Base-by-base conservation (phyloP, 805 yeast species). In the Suhomyces tanzawaensis region DNA sequence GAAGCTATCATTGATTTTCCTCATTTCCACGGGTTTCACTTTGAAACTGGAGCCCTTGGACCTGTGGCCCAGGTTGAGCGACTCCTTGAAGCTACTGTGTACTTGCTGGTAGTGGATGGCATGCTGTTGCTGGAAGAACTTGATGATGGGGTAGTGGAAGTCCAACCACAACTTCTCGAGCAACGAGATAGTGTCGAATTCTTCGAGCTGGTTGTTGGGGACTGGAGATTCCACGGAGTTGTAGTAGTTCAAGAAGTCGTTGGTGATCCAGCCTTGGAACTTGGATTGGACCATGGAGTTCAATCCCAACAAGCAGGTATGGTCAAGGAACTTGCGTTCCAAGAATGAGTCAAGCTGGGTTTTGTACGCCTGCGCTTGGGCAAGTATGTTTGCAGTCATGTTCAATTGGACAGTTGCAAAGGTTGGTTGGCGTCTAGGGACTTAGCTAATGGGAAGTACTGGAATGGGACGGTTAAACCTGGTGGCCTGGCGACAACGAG, bases 91-190 rank as follows among this genome's bases (percentile, higher is more conserved):
- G 15, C 55, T 39, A 7, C 34, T 26, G 5, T 44, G 36, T 34
- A 50, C 47, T 7, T 49, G 45, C 12, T 41, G 39, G 36, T 49
- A 60, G 21, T 57, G 44, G 11, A 38, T 51, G 13, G 53, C 58
- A 46, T 65, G 72, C 22, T 57, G 60, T 14, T 55, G 48, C 51
- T 76, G 79, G 48, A 72, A 81, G 52, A 71, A 71, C 47, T 79
- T 81, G 43, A 82, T 69, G 2, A 78, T 72, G 2, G 87, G 87
- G 48, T 79, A 78, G 47, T 79, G 83, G 45, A 83, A 69, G 4
- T 77, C 76, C 22, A 66, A 53, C 89, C 89, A 83, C 15, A 79
- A 56, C 4, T 55, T 48, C 36, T 78, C 82, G 14, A 69, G 46
- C 32, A 49, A 55, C 13, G 52, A 51, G 19, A 62, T 57, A 32